Conservation (phyloP, 2,329 filamentous ascomycete genomes). For the Xylariales sp. region DNA sequence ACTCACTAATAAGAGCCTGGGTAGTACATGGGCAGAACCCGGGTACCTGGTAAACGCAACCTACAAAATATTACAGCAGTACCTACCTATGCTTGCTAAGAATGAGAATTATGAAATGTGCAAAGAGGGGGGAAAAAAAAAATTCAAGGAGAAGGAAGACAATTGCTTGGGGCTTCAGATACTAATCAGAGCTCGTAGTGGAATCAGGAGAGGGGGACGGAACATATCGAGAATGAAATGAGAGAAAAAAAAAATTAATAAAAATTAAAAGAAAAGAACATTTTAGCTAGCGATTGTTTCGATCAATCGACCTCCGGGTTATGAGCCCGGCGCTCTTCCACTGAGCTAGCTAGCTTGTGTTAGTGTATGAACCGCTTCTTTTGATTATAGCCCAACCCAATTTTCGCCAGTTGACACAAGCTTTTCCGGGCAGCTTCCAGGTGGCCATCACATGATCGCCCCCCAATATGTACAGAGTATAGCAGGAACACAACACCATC, state of each 20-base stretch:
- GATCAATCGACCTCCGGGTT: conserved; percentile 52
- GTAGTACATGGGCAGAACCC: too few species aligned
- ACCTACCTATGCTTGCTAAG: too few species aligned
- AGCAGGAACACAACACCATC: neutral
- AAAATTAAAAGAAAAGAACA: conserved; percentile 10
- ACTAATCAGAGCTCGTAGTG: too few species aligned
- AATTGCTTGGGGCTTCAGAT: too few species aligned
- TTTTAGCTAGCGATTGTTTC: conserved; percentile 50
- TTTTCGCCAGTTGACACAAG: too few species aligned
- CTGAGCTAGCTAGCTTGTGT: conserved; percentile 44
- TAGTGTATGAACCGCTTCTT: too few species aligned
- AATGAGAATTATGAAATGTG: neutral
- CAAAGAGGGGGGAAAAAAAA: neutral
- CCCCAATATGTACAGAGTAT: neutral
- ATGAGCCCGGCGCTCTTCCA: conserved; percentile 52
- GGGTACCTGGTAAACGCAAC: too few species aligned
- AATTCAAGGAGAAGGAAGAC: neutral
- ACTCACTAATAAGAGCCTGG: neutral
- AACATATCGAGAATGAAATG: neutral
- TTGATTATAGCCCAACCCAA: too few species aligned
- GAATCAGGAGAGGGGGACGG: too few species aligned
- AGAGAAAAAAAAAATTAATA: neutral
- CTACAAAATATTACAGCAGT: too few species aligned
- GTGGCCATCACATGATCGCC: too few species aligned
- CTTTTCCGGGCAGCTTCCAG: too few species aligned